phyloP scores from a whole-genome alignment of 1,139 yeast species.

The Hanseniaspora sp. region DNA sequence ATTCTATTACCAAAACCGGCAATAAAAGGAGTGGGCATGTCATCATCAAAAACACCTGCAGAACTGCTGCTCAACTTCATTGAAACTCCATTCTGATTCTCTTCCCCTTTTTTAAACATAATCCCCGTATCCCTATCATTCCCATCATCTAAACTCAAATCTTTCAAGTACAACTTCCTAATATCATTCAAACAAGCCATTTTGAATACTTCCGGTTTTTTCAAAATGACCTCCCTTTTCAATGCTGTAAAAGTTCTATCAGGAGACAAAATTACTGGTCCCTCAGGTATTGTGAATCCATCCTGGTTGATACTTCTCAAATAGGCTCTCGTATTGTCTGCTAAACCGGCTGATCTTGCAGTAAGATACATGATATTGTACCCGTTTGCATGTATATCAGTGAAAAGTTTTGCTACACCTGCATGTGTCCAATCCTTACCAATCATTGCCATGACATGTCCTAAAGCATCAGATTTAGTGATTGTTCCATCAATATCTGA shows the following conservation, averaged over 20 bases:
- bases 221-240: constrained; percentile 77
- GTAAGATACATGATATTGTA: constrained; percentile 89
- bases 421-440: constrained; percentile 98
- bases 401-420: constrained; percentile 85
- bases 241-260: constrained; percentile 96
- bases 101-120: constrained; percentile 1
- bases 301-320: constrained; percentile 67
- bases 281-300: constrained; percentile 54
- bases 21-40: constrained; percentile 61
- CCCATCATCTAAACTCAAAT: constrained; percentile 16
- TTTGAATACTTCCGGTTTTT: constrained; percentile 94
- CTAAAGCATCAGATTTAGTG: constrained; percentile 93
- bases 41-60: constrained; percentile 21
- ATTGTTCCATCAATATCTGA: constrained; percentile 98
- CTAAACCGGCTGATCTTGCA: constrained; percentile 91
- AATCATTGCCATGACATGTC: constrained; percentile 85
- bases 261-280: constrained; percentile 93
- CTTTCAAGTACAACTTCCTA: constrained; percentile 43
- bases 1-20: constrained; percentile 97
- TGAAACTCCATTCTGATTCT: constrained; percentile 22
- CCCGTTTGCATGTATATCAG: constrained; percentile 76
- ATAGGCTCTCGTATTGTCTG: constrained; percentile 84
- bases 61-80: constrained; percentile 16
- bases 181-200: constrained; percentile 94
- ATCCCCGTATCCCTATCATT: constrained; percentile 13